phyloP scores from a whole-genome alignment of 192 early-diverging fungal species.

The Dissophora globulifera region DNA sequence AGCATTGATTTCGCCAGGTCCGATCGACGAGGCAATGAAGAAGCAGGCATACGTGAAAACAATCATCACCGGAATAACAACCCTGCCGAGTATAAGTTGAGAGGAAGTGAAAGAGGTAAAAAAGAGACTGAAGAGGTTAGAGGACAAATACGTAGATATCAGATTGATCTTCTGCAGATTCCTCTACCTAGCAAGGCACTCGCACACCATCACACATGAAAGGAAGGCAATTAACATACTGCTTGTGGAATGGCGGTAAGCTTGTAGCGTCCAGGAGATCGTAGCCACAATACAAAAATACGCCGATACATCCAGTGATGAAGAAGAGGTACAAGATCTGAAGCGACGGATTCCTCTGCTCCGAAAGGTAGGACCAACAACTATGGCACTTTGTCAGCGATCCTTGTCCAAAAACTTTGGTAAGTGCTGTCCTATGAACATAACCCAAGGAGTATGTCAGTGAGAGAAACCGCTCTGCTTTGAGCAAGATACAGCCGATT shows the following conservation, averaged over 20 bases:
- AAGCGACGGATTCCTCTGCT: slow-evolving; percentile 38
- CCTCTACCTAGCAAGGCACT: no score
- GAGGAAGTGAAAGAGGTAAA: no score
- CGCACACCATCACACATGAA: no score
- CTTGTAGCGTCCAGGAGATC: slow-evolving; percentile 32
- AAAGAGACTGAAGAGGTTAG: no score
- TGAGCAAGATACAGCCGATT: no score
- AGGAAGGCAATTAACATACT: no score
- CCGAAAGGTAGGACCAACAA: slow-evolving; percentile 38
- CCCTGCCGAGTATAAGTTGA: slow-evolving; percentile 18
- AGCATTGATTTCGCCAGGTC: slow-evolving; percentile 58
- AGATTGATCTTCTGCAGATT: no score
- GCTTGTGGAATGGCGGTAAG: slow-evolving; percentile 21
- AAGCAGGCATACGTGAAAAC: slow-evolving; percentile 57
- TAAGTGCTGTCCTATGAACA: slow-evolving; percentile 25
- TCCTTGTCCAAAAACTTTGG: slow-evolving; percentile 21
- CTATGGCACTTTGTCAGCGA: slow-evolving; percentile 27
- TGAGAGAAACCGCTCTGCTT: background rate
- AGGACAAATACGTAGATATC: no score
- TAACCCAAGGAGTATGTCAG: background rate
- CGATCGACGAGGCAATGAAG: slow-evolving; percentile 56
- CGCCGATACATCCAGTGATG: slow-evolving; percentile 39
- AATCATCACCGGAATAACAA: slow-evolving; percentile 55
- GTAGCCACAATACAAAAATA: slow-evolving; percentile 34
- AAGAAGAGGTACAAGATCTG: slow-evolving; percentile 48